Conservation (phyloP, 306 rosid species). For the Vigna unguiculata region DNA sequence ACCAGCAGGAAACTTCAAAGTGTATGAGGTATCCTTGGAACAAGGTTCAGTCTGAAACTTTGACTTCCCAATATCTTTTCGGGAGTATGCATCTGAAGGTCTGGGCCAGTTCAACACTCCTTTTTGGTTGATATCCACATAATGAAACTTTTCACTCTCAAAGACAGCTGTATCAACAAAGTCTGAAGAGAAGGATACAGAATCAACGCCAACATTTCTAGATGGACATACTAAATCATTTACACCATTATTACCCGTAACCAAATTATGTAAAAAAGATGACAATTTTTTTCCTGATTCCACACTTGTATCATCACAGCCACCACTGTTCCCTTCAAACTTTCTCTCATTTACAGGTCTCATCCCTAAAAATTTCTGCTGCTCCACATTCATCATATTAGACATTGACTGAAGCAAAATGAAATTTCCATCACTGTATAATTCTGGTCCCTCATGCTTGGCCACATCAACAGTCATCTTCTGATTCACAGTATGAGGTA, state of each 20-base stretch:
- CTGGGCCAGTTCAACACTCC: slow-evolving; percentile 45
- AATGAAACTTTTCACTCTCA: slow-evolving; percentile 50
- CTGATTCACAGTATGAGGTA: slow-evolving; percentile 51
- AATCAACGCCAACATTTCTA: slow-evolving; percentile 52
- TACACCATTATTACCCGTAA: slow-evolving; percentile 38
- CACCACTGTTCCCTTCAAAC: slow-evolving; percentile 56
- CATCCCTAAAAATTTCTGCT: slow-evolving; percentile 52
- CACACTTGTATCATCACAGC: slow-evolving; percentile 56
- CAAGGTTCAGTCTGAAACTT: slow-evolving; percentile 42
- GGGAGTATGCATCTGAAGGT: slow-evolving; percentile 54
- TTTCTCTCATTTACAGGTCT: slow-evolving; percentile 50
- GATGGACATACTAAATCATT: slow-evolving; percentile 44
- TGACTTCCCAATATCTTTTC: slow-evolving; percentile 46
- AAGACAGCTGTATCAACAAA: slow-evolving; percentile 54
- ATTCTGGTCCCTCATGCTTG: slow-evolving; percentile 60
- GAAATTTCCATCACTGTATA: slow-evolving; percentile 52
- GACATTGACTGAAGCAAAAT: slow-evolving; percentile 54
- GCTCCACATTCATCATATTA: slow-evolving; percentile 52
- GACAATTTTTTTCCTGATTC: slow-evolving; percentile 43
- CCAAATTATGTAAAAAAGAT: slow-evolving; percentile 44
- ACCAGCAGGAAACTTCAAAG: slow-evolving; percentile 88
- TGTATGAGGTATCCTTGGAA: slow-evolving; percentile 51
- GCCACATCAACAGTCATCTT: slow-evolving; percentile 60
- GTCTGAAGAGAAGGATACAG: slow-evolving; percentile 57
- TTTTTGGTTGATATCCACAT: slow-evolving; percentile 44